Conservation (phyloP, 768 basidiomycete species). For the Mrakia frigida region DNA sequence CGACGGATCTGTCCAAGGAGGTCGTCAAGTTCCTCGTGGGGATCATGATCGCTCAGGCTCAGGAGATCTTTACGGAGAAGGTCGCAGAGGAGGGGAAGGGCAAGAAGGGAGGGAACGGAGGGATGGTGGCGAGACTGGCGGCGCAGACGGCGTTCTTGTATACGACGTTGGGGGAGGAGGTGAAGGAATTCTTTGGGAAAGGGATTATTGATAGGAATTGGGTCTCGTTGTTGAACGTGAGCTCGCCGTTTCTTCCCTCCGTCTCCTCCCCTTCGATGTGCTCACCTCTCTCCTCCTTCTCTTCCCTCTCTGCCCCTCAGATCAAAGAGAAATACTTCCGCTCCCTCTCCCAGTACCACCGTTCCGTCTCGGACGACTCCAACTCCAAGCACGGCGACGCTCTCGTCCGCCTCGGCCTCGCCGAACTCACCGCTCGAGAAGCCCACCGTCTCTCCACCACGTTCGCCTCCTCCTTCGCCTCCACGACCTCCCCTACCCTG, state of each 20-base stretch:
- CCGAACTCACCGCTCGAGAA: conserved; percentile 78
- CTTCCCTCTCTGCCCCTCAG: conserved; percentile 45
- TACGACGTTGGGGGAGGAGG: conserved; percentile 73
- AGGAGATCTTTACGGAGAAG: conserved; percentile 94
- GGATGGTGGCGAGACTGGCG: conserved; percentile 73
- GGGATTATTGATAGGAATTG: conserved; percentile 93
- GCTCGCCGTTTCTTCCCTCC: conserved; percentile 29
- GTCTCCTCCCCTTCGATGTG: too few species aligned
- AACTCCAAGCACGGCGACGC: conserved; percentile 79
- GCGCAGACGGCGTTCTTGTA: conserved; percentile 80
- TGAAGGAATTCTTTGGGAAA: conserved; percentile 94
- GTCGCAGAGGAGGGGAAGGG: conserved; percentile 88
- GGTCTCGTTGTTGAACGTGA: conserved; percentile 76
- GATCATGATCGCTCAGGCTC: conserved; percentile 87
- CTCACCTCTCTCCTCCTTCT: neutral
- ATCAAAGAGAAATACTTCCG: conserved; percentile 87
- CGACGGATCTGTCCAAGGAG: conserved; percentile 86
- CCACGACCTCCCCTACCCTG: conserved; percentile 56
- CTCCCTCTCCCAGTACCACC: conserved; percentile 81
- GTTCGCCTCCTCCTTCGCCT: conserved; percentile 65
- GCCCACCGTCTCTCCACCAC: conserved; percentile 62
- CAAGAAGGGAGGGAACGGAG: conserved; percentile 31
- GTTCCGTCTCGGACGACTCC: conserved; percentile 68
- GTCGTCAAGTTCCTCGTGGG: conserved; percentile 87
- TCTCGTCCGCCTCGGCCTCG: conserved; percentile 68